Evolutionary conservation across 2,329 filamentous ascomycete genomes (phyloP), one percentile per base, ranked within the genome.

Genomic region (Paraphoma chrysanthemicola): DNA sequence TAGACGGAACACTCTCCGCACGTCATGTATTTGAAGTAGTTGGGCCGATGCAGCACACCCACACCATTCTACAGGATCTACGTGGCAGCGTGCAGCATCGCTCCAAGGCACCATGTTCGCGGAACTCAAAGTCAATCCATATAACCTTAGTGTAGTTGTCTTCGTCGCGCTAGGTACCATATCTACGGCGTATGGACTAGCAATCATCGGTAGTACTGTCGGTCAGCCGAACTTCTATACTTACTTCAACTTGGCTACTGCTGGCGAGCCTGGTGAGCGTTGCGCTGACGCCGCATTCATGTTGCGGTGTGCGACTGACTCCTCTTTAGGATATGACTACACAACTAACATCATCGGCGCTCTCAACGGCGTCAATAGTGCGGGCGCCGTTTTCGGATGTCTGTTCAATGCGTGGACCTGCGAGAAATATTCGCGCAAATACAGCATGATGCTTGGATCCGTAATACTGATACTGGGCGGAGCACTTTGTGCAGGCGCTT

Each of bases 181-280:
- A 29, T 67, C 72, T 16, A 65, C 55, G 23, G 62, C 60, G 10
- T 77, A 77, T 62, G 73, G 74, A 11, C 62, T 77, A 14, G 70
- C 74, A 1, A 69, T 77, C 45, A 80, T 82, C 41, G 74, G 77
- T 11, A 79, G 78, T 11, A 81, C 79, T 1, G 75, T 82, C 48
- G 81, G 80, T 2, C 80, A 82, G 54, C 79, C 80, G 4, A 76
- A 70, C 38, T 82, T 82, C 70, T 81, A 79, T 65, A 69, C 62
- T 5, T 78, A 77, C 63, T 76, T 82, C 46, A 59, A 75, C 30
- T 72, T 82, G 11, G 76, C 77, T 6, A 52, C 72, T 6, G 64
- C 71, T 53, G 76, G 72, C 9, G 67, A 77, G 50, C 73, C 78
- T 2, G 56, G 59, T 60, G 33, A 36, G 33, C 6, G 14, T 36